Conservation (phyloP, 345 rosid genomes). For the Eucalyptus pauciflora region DNA sequence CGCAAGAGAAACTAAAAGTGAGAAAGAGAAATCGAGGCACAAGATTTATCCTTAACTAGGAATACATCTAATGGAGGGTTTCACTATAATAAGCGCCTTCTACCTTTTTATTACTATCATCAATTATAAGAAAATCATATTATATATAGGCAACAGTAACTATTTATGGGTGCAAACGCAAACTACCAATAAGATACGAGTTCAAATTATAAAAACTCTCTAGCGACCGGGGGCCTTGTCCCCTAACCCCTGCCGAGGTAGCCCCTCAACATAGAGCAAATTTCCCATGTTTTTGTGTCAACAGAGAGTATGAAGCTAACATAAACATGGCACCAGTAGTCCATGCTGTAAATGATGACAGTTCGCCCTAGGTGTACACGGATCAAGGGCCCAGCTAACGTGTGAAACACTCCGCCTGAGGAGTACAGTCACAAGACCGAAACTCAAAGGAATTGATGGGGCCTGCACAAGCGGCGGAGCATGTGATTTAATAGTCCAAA, state of each 20-base stretch:
- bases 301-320: background rate
- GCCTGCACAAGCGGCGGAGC: too few species aligned
- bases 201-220: background rate
- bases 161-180: background rate
- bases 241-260: background rate
- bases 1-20: background rate
- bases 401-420: too few species aligned
- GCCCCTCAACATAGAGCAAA: background rate
- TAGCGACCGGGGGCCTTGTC: background rate
- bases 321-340: background rate
- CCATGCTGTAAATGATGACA: too few species aligned
- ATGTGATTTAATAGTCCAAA: background rate
- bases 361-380: too few species aligned
- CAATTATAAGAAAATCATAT: background rate
- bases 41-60: background rate
- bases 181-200: background rate
- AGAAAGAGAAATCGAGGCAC: background rate
- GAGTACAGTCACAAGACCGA: too few species aligned
- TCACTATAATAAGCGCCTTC: rapidly evolving
- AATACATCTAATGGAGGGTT: background rate
- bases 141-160: background rate
- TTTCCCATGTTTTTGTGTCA: background rate
- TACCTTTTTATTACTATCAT: background rate
- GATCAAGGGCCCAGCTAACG: too few species aligned
- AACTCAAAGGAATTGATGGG: too few species aligned